Base-by-base conservation (phyloP, 176 grass and related monocot species). In the Oryza coarctata region DNA sequence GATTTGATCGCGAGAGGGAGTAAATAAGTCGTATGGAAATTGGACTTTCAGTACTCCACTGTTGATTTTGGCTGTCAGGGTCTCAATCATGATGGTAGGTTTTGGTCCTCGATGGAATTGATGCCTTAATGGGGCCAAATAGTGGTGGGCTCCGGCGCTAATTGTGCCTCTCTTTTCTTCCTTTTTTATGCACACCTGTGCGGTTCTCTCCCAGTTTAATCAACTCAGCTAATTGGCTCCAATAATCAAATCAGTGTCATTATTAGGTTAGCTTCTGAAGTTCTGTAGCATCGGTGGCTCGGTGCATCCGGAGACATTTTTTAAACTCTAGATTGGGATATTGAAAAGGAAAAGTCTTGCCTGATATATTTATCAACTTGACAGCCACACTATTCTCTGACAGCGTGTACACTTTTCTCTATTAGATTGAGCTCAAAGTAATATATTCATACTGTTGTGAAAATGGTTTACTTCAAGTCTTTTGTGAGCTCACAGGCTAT, bases 51-150 rank as follows among this genome's bases (percentile, higher is more conserved):
- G 47, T 73, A 30, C 18, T 65, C 38, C 31, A 11, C 20, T 71
- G 70, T 76, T 65, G 77, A 84, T 64, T 63, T 73, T 41, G 22
- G 73, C 1, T 47, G 45, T 29, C 58, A 67, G 43, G 73, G 83
- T 86, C 78, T 86, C 83, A 44, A 89, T 90, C 61, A 78, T 73
- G 66, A 36, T 18, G 67, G 67, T 90, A 68, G 83, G 88, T 90
- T 68, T 86, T 30, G 12, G 67, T 78, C 35, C 73, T 43, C 49
- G 29, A 77, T 38, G 79, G 78, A 82, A 82, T 74, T 74, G 83
- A 78, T 90, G 73, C 79, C 85, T 22, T 45, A 69, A 87, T 63
- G 71, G 72, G 34, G n/a, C 61, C 67, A 85, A 66, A 20, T 52
- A 64, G 79, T 86, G 83, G 88, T 90, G 79, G 83, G 83, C 79